phyloP scores from a whole-genome alignment of 2,329 filamentous ascomycete species.

The Grosmannia penicillata region DNA sequence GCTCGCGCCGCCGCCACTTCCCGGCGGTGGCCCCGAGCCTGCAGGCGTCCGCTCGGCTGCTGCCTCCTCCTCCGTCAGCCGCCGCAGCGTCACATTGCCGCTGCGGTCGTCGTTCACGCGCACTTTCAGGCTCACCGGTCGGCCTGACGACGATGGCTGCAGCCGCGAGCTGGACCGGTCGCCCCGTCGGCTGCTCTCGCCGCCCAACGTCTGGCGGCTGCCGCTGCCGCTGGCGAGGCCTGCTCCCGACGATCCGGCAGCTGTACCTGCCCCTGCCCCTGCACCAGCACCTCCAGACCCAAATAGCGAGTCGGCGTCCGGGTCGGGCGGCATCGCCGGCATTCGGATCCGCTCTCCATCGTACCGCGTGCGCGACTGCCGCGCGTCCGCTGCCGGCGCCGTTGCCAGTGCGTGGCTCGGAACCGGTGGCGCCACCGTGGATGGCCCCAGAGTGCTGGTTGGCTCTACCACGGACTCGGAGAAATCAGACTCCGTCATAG shows the following conservation, averaged over 20 bases:
- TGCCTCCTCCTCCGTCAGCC: constrained; percentile 46
- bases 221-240: constrained; percentile 31
- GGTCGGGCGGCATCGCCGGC: constrained; percentile 32
- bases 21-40: too few species aligned
- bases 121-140: constrained; percentile 42
- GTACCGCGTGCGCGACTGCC: constrained; percentile 14
- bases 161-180: background rate
- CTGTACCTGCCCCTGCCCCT: constrained; percentile 29
- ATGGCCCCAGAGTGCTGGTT: constrained; percentile 14
- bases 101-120: constrained; percentile 46
- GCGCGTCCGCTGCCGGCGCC: background rate
- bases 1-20: constrained; percentile 4
- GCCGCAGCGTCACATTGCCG: constrained; percentile 44
- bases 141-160: constrained; percentile 15
- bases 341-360: constrained; percentile 26
- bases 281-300: constrained; percentile 27
- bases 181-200: background rate
- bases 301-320: background rate
- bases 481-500: constrained; percentile 11
- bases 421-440: background rate
- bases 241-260: too few species aligned
- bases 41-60: constrained; percentile 26
- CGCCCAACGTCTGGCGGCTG: constrained; percentile 14
- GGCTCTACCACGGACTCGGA: constrained; percentile 24
- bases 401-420: background rate